Percentiles rank a stretch among this genome's conserved stretches.
Evolutionary conservation across 2,329 filamentous ascomycete species (phyloP).

Genomic region (Rachicladosporium sp.): DNA sequence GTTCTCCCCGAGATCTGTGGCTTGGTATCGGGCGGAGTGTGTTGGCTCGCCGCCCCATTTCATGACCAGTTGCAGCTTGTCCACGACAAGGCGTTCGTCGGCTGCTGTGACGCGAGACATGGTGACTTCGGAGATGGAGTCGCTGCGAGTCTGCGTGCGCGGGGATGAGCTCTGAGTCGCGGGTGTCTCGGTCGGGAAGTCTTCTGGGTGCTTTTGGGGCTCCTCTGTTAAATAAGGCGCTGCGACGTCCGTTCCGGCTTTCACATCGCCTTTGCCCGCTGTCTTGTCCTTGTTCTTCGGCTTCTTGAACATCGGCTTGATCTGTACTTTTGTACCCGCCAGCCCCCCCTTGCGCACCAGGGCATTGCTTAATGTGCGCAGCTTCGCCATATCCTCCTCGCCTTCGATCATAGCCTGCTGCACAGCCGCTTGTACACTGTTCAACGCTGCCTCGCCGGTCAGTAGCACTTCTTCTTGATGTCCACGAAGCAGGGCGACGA

Average conservation of each 20-base stretch:
- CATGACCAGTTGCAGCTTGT: slow-evolving; percentile 94
- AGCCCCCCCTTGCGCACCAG: slow-evolving; percentile 85
- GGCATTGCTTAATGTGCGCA: slow-evolving; percentile 74
- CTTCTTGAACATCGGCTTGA: slow-evolving; percentile 98
- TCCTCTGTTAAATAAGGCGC: slow-evolving; percentile 24
- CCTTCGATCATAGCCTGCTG: slow-evolving; percentile 65
- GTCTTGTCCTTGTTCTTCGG: slow-evolving; percentile 38
- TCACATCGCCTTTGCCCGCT: slow-evolving; percentile 20
- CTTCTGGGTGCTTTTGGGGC: slow-evolving; percentile 1
- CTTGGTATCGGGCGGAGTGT: slow-evolving; percentile 90
- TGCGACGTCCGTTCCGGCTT: slow-evolving; percentile 40
- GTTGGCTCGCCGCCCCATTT: slow-evolving; percentile 99
- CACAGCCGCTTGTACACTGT: slow-evolving; percentile 81
- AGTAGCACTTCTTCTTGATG: slow-evolving; percentile 93
- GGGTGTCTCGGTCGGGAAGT: slow-evolving; percentile 14
- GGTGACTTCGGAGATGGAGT: slow-evolving; percentile 80
- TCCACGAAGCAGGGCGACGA: slow-evolving; percentile 85
- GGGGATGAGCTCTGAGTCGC: slow-evolving; percentile 14
- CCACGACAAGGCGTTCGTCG: slow-evolving; percentile 83
- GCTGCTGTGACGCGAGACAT: slow-evolving; percentile 88
- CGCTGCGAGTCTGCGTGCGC: slow-evolving; percentile 42
- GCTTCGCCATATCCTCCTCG: slow-evolving; percentile 73
- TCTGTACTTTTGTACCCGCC: slow-evolving; percentile 95
- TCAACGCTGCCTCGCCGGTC: slow-evolving; percentile 78
- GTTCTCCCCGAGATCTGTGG: slow-evolving; percentile 86